phyloP scores from a whole-genome alignment of 805 yeast species.

The Ogataea thermomethanolica region DNA sequence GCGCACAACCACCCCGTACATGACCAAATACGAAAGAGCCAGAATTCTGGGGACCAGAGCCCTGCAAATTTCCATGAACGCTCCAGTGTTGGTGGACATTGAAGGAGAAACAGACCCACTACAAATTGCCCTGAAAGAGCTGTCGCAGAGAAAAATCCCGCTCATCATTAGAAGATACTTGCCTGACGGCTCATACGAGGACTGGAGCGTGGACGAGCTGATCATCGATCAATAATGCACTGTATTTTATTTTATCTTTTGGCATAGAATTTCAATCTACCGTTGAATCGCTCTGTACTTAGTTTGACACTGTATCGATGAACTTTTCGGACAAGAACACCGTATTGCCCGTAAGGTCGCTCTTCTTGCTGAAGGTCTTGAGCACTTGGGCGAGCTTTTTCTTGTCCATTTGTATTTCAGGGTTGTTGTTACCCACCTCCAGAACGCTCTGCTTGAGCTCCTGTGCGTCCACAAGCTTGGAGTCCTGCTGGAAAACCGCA shows the following conservation, averaged over 20 bases:
- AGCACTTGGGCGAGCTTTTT: constrained; percentile 49
- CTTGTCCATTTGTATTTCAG: constrained; percentile 2
- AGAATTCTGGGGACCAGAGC: constrained; percentile 97
- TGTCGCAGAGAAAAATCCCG: constrained; percentile 92
- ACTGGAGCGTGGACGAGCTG: constrained; percentile 98
- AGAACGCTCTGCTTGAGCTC: constrained; percentile 46
- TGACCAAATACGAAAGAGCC: constrained; percentile 98
- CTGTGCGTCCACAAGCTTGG: constrained; percentile 17
- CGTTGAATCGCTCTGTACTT: constrained; percentile 3
- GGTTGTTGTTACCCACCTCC: constrained; percentile 42
- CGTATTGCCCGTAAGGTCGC: constrained; percentile 53
- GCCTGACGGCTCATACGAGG: constrained; percentile 96
- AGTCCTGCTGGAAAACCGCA: constrained; percentile 41
- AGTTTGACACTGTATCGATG: constrained; percentile 39
- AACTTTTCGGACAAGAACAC: constrained; percentile 62
- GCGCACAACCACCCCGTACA: constrained; percentile 94
- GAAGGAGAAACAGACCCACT: constrained; percentile 99
- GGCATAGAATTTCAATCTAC: constrained; percentile 3
- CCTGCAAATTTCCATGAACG: constrained; percentile 94
- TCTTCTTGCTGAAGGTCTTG: constrained; percentile 50
- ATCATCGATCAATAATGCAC: constrained; percentile 60
- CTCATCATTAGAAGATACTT: constrained; percentile 91
- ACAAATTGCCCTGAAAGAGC: constrained; percentile 96
- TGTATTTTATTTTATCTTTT: constrained; percentile 10
- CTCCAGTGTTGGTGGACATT: constrained; percentile 95